A percentile compares a stretch with the other conserved stretches of the same genome.
Evolutionary conservation across 306 rosid genomes (phyloP).

Genomic region (Rubus idaeus): DNA sequence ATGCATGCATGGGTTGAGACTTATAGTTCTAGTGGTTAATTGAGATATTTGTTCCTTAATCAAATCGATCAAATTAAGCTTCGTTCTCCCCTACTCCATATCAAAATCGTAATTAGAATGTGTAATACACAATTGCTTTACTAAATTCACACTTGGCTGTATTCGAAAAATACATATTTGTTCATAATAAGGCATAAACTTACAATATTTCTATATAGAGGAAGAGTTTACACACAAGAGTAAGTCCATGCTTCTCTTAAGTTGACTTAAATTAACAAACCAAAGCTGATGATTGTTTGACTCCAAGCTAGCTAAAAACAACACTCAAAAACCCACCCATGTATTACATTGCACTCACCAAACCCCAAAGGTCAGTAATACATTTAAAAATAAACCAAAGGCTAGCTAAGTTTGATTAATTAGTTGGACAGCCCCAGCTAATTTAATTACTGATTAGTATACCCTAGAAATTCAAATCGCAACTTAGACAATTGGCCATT

Average conservation of each 20-base stretch:
- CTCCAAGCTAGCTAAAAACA: constrained; percentile 34
- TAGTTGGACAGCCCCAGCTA: constrained; percentile 48
- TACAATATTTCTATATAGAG: not conserved
- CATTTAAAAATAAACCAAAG: constrained; percentile 15
- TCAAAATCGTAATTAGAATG: no score
- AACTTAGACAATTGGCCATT: constrained; percentile 36
- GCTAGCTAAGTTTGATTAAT: constrained; percentile 27
- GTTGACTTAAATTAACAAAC: constrained; percentile 33
- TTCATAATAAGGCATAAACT: not conserved
- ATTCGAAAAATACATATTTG: not conserved
- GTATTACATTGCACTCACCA: constrained; percentile 53
- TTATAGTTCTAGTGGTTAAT: not conserved
- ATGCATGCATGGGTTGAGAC: not conserved
- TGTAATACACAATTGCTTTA: no score
- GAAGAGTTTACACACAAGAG: constrained; percentile 31
- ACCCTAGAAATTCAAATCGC: constrained; percentile 45
- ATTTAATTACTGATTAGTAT: constrained; percentile 39
- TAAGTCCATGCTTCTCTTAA: constrained; percentile 37
- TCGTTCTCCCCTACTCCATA: no score
- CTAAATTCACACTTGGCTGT: no score
- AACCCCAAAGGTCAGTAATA: constrained; percentile 52
- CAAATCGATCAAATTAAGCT: not conserved
- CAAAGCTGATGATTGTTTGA: constrained; percentile 36
- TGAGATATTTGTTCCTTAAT: not conserved
- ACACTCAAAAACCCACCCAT: constrained; percentile 45